Percentiles rank a stretch among this genome's conserved stretches.
Evolutionary conservation across 345 rosid species (phyloP).

Genomic region (Salix dunnii): DNA sequence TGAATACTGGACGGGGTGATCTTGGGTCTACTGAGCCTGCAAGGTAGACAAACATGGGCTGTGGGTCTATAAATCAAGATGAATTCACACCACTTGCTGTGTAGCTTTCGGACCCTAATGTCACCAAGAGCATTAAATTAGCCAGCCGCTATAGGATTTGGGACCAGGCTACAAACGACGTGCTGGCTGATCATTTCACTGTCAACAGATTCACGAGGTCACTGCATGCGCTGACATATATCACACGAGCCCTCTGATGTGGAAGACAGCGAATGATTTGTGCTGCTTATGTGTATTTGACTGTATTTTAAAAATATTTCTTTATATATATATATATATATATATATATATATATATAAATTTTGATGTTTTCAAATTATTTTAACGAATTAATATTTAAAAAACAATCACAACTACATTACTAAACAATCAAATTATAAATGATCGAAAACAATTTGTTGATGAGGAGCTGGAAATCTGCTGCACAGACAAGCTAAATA

Average conservation of each 20-base stretch:
- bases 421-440: too few species aligned
- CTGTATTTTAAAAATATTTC: too few species aligned
- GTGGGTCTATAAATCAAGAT: background rate
- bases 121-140: background rate
- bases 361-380: too few species aligned
- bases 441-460: background rate
- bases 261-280: background rate
- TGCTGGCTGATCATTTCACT: background rate
- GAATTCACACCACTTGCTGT: background rate
- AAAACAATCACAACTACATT: too few species aligned
- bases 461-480: background rate
- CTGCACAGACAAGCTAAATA: background rate
- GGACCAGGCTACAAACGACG: background rate
- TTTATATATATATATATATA: too few species aligned
- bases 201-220: background rate
- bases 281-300: too few species aligned
- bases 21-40: background rate
- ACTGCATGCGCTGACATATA: background rate
- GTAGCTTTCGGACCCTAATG: background rate
- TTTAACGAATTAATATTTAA: too few species aligned
- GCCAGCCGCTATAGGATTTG: background rate
- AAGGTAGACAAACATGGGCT: background rate
- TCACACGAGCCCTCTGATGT: too few species aligned
- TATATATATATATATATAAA: too few species aligned
- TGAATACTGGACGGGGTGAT: background rate